Evolutionary conservation across 1,139 yeast species (phyloP).

Genomic region (Geotrichum cucujoidarum): DNA sequence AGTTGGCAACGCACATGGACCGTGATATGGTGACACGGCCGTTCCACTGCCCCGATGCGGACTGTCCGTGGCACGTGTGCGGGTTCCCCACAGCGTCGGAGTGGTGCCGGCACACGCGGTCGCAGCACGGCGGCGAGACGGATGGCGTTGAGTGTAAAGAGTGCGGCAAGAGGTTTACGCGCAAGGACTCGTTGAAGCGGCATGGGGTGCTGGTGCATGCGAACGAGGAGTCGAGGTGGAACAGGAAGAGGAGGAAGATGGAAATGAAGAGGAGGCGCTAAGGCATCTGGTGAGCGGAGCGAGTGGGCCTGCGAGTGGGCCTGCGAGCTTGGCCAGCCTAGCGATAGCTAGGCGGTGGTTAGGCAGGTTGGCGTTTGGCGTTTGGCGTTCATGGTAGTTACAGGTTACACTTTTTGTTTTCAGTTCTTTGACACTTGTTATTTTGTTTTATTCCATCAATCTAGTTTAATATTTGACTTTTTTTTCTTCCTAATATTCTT

Average conservation of each 20-base stretch:
- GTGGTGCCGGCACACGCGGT: constrained; percentile 55
- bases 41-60: constrained; percentile 49
- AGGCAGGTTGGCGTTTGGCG: no score
- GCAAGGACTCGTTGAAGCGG: constrained; percentile 36
- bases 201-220: constrained; percentile 15
- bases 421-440: no score
- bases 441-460: no score
- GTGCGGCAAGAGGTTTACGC: constrained; percentile 52
- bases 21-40: constrained; percentile 40
- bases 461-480: no score
- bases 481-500: no score
- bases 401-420: no score
- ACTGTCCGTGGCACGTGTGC: constrained; percentile 58
- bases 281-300: no score
- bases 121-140: constrained; percentile 46
- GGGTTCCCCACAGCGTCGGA: constrained; percentile 60
- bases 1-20: constrained; percentile 48
- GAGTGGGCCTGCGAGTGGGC: no score
- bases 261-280: background rate
- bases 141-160: constrained; percentile 37
- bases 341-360: no score
- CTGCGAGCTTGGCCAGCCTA: no score
- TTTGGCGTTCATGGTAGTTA: no score
- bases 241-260: constrained; percentile 7
- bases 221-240: constrained; percentile 12